Evolutionary conservation across 2,329 filamentous ascomycete genomes (phyloP).

Genomic region (Ophiobolus disseminans): DNA sequence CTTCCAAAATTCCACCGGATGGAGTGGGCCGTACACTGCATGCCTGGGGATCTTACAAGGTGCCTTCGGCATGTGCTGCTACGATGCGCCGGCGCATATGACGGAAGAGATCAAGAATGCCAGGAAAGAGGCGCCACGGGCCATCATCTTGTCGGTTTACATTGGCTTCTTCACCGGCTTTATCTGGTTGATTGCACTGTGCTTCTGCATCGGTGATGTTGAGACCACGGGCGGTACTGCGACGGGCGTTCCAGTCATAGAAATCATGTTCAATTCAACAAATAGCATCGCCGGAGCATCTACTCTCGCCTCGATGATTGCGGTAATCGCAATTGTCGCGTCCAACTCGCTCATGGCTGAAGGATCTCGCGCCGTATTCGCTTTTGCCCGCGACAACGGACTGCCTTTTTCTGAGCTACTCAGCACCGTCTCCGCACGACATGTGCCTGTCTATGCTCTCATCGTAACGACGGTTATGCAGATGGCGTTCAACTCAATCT

Average conservation of each 20-base stretch:
- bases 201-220: constrained; percentile 54
- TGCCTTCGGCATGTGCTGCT: constrained; percentile 63
- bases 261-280: constrained; percentile 61
- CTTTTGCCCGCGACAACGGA: constrained; percentile 60
- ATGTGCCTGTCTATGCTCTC: constrained; percentile 60
- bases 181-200: constrained; percentile 49
- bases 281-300: constrained; percentile 54
- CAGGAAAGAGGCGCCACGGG: constrained; percentile 57
- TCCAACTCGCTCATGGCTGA: constrained; percentile 58
- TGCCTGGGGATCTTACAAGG: constrained; percentile 63
- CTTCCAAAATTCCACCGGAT: constrained; percentile 64
- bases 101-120: constrained; percentile 63
- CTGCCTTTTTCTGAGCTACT: constrained; percentile 59
- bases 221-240: constrained; percentile 52
- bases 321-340: constrained; percentile 56
- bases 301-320: constrained; percentile 56
- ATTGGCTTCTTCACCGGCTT: constrained; percentile 52
- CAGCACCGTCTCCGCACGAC: constrained; percentile 56
- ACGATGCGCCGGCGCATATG: constrained; percentile 60
- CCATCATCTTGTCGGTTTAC: constrained; percentile 50
- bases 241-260: constrained; percentile 61
- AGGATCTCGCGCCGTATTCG: constrained; percentile 56
- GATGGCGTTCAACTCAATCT: constrained; percentile 62
- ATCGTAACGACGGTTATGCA: constrained; percentile 58
- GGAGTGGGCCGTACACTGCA: constrained; percentile 58